Conservation (phyloP, 139 green algal genomes). For the Micractinium conductrix region DNA sequence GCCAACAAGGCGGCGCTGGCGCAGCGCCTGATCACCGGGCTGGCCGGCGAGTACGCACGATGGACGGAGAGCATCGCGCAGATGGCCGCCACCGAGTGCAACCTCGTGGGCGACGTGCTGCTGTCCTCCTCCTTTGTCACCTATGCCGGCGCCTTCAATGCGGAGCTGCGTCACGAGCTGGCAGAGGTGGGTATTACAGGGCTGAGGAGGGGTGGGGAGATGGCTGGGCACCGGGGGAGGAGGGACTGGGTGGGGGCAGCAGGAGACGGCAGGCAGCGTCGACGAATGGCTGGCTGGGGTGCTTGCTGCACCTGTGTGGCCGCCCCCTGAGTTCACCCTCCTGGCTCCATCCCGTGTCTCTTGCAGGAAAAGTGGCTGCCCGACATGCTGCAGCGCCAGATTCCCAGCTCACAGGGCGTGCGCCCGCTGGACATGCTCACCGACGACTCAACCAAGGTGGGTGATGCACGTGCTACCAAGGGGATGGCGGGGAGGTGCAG, state of each 20-base stretch:
- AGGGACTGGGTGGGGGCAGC: no score
- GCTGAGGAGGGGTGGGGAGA: background rate
- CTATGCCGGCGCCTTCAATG: constrained; percentile 91
- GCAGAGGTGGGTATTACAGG: background rate
- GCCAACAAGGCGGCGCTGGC: constrained; percentile 83
- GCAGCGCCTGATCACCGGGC: constrained; percentile 88
- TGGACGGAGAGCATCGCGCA: constrained; percentile 84
- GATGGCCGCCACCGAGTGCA: constrained; percentile 62
- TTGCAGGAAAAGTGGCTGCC: constrained; percentile 80
- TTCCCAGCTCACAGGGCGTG: constrained; percentile 70
- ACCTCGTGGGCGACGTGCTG: constrained; percentile 83
- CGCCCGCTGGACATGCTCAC: constrained; percentile 64
- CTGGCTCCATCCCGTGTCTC: constrained; percentile 29
- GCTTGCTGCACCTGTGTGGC: background rate
- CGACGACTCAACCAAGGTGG: constrained; percentile 68
- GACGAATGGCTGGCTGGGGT: no score
- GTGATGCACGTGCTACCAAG: background rate
- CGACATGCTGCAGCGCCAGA: constrained; percentile 72
- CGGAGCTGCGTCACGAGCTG: constrained; percentile 62
- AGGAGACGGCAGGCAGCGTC: no score
- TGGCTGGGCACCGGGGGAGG: no score
- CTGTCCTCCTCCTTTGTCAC: constrained; percentile 86
- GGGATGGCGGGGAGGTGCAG: no score
- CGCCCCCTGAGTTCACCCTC: background rate
- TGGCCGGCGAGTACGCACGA: constrained; percentile 87